phyloP scores from a whole-genome alignment of 2,329 filamentous ascomycete species.

The Aureobasidium uvarum region DNA sequence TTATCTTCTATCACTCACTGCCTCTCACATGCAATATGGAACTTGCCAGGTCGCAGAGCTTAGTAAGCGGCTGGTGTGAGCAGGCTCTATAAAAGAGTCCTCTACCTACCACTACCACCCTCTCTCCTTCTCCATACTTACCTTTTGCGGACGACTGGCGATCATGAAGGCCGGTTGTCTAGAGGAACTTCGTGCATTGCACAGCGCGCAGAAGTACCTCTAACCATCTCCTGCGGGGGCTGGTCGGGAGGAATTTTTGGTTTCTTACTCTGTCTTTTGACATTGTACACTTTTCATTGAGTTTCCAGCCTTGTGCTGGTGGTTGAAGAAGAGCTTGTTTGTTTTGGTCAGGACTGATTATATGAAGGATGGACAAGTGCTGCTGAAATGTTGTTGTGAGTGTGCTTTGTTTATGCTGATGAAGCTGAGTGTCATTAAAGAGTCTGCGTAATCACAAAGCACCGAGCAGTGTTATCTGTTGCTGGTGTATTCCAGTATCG shows the following conservation, averaged over 20 bases:
- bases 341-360: not conserved
- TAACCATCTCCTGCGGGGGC: slow-evolving; percentile 25
- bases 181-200: slow-evolving; percentile 23
- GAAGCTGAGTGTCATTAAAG: not conserved
- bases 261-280: not conserved
- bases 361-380: not conserved
- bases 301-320: slow-evolving; percentile 1
- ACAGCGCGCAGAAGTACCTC: slow-evolving; percentile 24
- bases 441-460: not conserved
- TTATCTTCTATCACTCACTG: not conserved
- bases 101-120: too few species aligned
- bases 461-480: not conserved
- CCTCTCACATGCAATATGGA: not conserved
- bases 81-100: not conserved
- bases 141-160: slow-evolving; percentile 1
- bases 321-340: slow-evolving; percentile 19
- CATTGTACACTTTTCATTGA: slow-evolving; percentile 23
- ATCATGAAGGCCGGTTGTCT: slow-evolving; percentile 16
- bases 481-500: too few species aligned
- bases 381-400: not conserved
- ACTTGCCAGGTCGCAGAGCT: not conserved
- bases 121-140: slow-evolving; percentile 7
- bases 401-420: not conserved
- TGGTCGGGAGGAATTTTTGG: slow-evolving; percentile 17
- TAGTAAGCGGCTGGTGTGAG: not conserved